Conservation (phyloP, 2,329 filamentous ascomycete species). For the Colletotrichum plurivorum region DNA sequence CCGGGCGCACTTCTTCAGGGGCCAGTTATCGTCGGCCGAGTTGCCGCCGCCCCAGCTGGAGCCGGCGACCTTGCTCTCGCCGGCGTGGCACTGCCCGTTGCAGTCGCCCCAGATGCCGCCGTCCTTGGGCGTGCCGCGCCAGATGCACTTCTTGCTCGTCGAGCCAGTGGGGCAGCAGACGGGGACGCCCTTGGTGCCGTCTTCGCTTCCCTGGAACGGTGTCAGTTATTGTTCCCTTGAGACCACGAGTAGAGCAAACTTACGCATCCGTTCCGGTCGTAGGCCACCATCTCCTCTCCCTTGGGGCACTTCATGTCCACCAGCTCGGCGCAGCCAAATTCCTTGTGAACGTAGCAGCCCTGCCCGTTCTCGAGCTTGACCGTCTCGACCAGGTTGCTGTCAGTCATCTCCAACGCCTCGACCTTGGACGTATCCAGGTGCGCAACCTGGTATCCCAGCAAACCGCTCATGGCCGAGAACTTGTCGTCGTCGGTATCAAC, state of each 20-base stretch:
- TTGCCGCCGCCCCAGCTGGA: neutral
- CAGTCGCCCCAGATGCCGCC: constrained; percentile 7
- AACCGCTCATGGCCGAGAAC: no score
- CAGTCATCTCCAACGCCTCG: constrained; percentile 33
- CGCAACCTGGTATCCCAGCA: no score
- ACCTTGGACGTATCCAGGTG: constrained; percentile 2
- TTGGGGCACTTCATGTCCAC: no score
- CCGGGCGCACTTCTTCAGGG: neutral
- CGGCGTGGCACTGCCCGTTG: constrained; percentile 39
- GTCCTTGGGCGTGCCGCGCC: constrained; percentile 30
- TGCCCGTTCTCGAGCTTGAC: constrained; percentile 29
- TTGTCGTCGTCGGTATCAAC: no score
- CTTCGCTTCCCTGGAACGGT: neutral
- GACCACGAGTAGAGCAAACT: constrained; percentile 35
- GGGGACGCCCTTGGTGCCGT: neutral
- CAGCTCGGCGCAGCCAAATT: no score
- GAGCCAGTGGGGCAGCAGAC: constrained; percentile 36
- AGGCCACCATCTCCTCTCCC: constrained; percentile 40
- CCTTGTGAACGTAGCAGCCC: no score
- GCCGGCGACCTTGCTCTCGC: constrained; percentile 23
- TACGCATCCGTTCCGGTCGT: constrained; percentile 32
- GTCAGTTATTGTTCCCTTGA: neutral
- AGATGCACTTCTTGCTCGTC: constrained; percentile 25
- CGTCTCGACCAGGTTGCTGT: constrained; percentile 39
- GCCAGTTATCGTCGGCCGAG: no score